phyloP scores from a whole-genome alignment of 2,329 filamentous ascomycete species.

The Colletotrichum orbiculare region DNA sequence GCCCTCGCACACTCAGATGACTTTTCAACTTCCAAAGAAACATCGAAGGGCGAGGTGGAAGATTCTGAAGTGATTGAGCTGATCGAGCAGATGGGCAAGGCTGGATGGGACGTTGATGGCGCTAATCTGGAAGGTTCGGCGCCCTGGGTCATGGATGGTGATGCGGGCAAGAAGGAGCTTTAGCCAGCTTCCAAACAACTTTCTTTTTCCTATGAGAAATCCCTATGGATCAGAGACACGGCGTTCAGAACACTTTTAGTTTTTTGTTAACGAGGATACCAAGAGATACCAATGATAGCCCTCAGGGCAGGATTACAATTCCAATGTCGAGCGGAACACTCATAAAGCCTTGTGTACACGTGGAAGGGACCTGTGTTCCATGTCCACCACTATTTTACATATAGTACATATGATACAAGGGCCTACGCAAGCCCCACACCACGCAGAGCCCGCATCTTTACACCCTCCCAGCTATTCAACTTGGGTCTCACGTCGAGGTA shows the following conservation, averaged over 20 bases:
- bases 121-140: conserved; percentile 9
- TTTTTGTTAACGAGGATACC: no score
- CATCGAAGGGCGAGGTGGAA: not conserved
- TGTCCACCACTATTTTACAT: no score
- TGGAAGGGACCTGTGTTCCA: no score
- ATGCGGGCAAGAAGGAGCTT: not conserved
- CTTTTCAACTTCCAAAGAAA: no score
- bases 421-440: conserved; percentile 57
- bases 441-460: conserved; percentile 71
- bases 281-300: not conserved
- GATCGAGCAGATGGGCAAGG: not conserved
- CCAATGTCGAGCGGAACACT: not conserved
- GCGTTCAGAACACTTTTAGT: no score
- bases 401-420: not conserved
- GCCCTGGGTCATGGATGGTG: conserved; percentile 4
- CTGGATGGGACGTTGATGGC: not conserved
- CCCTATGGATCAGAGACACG: not conserved
- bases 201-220: not conserved
- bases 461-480: conserved; percentile 74
- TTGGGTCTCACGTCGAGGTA: conserved; percentile 77
- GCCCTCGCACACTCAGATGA: not conserved
- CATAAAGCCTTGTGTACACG: no score
- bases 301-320: not conserved
- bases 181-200: not conserved
- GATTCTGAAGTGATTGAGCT: not conserved